phyloP scores from a whole-genome alignment of 176 grass and related monocot species.

The Coix lacrymajobi region DNA sequence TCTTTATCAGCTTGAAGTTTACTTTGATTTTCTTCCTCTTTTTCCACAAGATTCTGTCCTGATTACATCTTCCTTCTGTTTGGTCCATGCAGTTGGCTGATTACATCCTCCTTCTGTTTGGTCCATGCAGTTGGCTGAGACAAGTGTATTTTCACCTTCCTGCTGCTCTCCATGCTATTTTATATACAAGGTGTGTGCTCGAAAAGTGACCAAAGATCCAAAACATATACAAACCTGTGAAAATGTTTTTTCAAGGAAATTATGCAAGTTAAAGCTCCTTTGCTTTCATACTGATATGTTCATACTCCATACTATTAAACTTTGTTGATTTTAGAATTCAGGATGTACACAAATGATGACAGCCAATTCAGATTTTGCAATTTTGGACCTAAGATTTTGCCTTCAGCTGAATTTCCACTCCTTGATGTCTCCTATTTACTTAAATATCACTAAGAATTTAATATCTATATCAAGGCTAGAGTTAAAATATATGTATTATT shows the following conservation, averaged over 20 bases:
- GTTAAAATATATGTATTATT: not conserved
- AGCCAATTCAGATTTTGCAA: not conserved
- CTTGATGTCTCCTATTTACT: not conserved
- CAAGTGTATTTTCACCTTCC: no score
- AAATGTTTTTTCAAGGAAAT: not conserved
- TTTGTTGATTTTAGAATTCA: not conserved
- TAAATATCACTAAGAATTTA: not conserved
- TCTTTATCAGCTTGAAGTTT: no score
- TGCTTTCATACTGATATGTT: not conserved
- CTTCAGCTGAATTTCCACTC: not conserved
- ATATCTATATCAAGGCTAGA: not conserved
- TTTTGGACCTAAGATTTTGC: not conserved
- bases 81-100: no score
- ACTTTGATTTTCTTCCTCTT: no score
- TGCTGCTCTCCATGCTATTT: no score
- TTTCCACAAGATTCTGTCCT: no score
- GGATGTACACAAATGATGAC: not conserved
- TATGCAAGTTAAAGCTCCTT: not conserved
- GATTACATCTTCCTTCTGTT: no score
- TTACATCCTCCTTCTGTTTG: no score
- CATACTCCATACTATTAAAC: not conserved
- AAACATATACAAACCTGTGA: no score
- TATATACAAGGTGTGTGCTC: no score
- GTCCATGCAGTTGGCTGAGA: no score
- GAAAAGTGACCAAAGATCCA: no score